Evolutionary conservation across 352 stramenopile species (phyloP), one percentile per base, ranked within the genome.

Genomic region (Phytophthora idaei): DNA sequence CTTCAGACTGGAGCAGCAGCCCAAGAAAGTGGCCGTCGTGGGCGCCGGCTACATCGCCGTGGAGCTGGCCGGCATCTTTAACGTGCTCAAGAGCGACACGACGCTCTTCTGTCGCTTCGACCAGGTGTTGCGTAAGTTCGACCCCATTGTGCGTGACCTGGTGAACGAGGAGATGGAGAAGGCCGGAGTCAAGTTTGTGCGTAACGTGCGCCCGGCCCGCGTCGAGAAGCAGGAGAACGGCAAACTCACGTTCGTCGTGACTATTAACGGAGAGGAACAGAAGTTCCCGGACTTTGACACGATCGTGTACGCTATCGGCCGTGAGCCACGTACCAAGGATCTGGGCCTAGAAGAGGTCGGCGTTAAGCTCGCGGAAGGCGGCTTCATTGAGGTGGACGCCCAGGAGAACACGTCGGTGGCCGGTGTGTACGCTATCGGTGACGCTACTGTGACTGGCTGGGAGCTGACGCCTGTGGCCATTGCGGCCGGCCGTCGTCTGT

Each of bases 21-120:
- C 97, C 1, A 76, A 90, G 56, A 96, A 95, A 64, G 92, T 95
- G 14, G 91, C 97, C 6, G 93, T 99, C 1, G 88, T 99, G 9
- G 97, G 97, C 50, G 97, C 91, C 14, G 97, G 97, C 21, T 99
- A 99, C 85, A 99, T 99, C 76, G 97, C 93, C 32, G 93, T 99
- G 12, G 97, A 99, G 87, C 74, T 99, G 34, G 97, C 97, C 2
- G 95, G 85, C 47, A 81, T 99, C 52, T 93, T 99, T 53, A 93
- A 98, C 64, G 81, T 80, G 27, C 75, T 99, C 15, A 95, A 97
- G 36, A 91, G 78, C 17, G 92, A 99, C 49, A 97, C 95, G 29
- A 89, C 80, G 27, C 69, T 98, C 28, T 95, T 97, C 72, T 97
- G 90, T 73, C 90, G 95, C 47, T 84, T 85, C 50, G 83, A 93